Conservation (phyloP, 1,284 basidiomycete genomes). For the Ustilago tritici region DNA sequence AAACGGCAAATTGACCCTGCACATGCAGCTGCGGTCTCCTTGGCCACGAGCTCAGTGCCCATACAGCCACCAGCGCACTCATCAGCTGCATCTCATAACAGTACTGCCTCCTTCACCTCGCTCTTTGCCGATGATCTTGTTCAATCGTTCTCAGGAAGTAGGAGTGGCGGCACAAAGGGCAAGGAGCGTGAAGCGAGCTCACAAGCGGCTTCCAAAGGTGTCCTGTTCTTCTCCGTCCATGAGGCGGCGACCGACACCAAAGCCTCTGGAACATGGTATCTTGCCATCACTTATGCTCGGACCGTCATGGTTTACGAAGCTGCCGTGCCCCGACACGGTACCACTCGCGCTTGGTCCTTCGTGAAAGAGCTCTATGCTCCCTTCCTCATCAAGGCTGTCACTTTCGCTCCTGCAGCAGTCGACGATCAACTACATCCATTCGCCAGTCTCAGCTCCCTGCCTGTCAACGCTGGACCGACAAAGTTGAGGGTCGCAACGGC, state of each 20-base stretch:
- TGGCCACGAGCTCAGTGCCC: conserved; percentile 51
- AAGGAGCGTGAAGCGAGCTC: conserved; percentile 36
- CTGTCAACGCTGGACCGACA: conserved; percentile 17
- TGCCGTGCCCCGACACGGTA: conserved; percentile 25
- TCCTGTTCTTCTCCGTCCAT: conserved; percentile 56
- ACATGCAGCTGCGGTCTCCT: conserved; percentile 26
- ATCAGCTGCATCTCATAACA: conserved; percentile 15
- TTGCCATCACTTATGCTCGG: conserved; percentile 53
- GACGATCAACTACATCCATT: conserved; percentile 18
- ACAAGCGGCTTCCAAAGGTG: conserved; percentile 42
- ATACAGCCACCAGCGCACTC: conserved; percentile 35
- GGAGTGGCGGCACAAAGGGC: conserved; percentile 25
- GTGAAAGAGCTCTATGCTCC: conserved; percentile 59
- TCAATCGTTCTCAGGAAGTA: conserved; percentile 24
- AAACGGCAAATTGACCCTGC: conserved; percentile 23
- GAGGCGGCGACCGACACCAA: conserved; percentile 52
- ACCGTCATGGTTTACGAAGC: conserved; percentile 59
- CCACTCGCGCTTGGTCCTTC: conserved; percentile 50
- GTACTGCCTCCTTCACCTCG: conserved; percentile 40
- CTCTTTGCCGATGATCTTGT: conserved; percentile 48
- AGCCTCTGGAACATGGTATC: conserved; percentile 58
- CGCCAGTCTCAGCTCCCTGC: conserved; percentile 8
- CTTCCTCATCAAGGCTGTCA: conserved; percentile 45
- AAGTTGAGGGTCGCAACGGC: conserved; percentile 38
- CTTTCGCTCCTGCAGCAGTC: conserved; percentile 44